Conservation (phyloP, 164 flowering plant species). For the Stephania japonica region DNA sequence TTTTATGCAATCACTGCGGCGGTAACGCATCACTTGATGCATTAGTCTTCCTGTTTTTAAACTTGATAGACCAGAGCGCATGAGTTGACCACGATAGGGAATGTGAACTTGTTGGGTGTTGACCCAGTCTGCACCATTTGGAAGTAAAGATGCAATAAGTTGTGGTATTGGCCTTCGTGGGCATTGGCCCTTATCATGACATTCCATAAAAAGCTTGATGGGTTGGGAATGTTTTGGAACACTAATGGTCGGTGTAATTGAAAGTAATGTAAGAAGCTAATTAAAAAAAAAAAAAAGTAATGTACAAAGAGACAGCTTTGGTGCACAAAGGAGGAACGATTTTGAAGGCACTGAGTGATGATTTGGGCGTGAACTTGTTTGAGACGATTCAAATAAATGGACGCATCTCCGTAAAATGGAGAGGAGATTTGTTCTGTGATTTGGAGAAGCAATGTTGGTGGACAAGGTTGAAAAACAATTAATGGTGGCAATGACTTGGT, state of each 20-base stretch:
- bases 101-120: slow-evolving; percentile 29
- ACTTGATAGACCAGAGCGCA: slow-evolving; percentile 29
- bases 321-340: slow-evolving; percentile 12
- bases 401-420: slow-evolving; percentile 17
- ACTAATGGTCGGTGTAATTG: slow-evolving; percentile 5
- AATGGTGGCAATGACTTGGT: not conserved
- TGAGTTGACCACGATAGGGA: slow-evolving; percentile 34
- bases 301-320: slow-evolving; percentile 18
- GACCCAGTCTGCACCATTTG: slow-evolving; percentile 21
- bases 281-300: too few species aligned
- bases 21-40: slow-evolving; percentile 22
- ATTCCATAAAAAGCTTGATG: slow-evolving; percentile 28
- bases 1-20: slow-evolving; percentile 17
- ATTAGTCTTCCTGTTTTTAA: slow-evolving; percentile 18
- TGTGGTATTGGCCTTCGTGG: slow-evolving; percentile 8
- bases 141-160: slow-evolving; percentile 18
- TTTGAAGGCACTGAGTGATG: slow-evolving; percentile 19
- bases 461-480: slow-evolving; percentile 6
- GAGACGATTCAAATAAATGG: slow-evolving; percentile 16
- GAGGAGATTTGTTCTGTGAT: slow-evolving; percentile 3
- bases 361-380: slow-evolving; percentile 22
- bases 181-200: slow-evolving; percentile 24
- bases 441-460: slow-evolving; percentile 2
- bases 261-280: too few species aligned
- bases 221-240: slow-evolving; percentile 16